Conservation (phyloP, 192 early-diverging fungal genomes). For the Coemansia sp. region DNA sequence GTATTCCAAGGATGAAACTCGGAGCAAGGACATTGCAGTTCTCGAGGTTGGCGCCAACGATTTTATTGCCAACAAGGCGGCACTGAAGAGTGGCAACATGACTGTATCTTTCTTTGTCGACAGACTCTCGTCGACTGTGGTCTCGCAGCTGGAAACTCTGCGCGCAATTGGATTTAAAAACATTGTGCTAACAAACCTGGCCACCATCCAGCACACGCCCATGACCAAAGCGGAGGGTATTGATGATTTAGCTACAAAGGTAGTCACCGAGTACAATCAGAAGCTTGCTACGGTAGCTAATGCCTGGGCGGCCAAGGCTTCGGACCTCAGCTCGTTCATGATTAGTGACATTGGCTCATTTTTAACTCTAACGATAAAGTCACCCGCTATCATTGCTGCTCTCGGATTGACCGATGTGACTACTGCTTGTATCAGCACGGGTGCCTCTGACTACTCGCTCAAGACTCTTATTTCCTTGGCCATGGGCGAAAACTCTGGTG, state of each 20-base stretch:
- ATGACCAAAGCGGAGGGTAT: slow-evolving; percentile 16
- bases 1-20: slow-evolving; percentile 10
- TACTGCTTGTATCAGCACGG: slow-evolving; percentile 33
- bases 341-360: slow-evolving; percentile 41
- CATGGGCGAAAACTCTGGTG: slow-evolving; percentile 13
- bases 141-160: slow-evolving; percentile 30
- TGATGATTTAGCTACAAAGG: slow-evolving; percentile 12
- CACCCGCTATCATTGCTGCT: slow-evolving; percentile 10
- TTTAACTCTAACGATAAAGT: slow-evolving; percentile 26
- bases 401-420: slow-evolving; percentile 31
- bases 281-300: slow-evolving; percentile 9
- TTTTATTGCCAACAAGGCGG: slow-evolving; percentile 24
- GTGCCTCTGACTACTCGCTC: slow-evolving; percentile 35
- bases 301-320: slow-evolving; percentile 27
- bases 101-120: slow-evolving; percentile 20
- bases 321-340: slow-evolving; percentile 9
- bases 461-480: slow-evolving; percentile 27
- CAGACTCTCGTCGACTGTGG: slow-evolving; percentile 15
- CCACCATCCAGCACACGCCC: slow-evolving; percentile 39
- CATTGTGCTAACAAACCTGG: slow-evolving; percentile 30
- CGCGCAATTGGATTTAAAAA: slow-evolving; percentile 37
- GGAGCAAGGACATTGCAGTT: slow-evolving; percentile 22
- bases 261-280: slow-evolving; percentile 26
- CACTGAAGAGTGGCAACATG: slow-evolving; percentile 13
- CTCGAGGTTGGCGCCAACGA: slow-evolving; percentile 41